Base-by-base conservation (phyloP, 1,139 yeast genomes). In the Hanseniaspora uvarum region DNA sequence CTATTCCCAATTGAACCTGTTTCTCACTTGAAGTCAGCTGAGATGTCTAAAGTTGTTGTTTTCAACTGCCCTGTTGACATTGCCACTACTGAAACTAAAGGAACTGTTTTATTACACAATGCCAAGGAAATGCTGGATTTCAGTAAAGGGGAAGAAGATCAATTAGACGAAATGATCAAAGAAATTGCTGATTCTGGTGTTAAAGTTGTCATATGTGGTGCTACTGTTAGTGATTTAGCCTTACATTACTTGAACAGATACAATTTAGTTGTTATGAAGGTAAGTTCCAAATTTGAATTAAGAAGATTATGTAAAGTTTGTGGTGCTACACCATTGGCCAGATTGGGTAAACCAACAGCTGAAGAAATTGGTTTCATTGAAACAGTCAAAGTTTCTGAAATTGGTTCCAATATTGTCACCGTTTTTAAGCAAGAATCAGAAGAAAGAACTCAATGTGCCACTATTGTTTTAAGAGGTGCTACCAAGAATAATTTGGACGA, bases 1-100 rank as follows among this genome's bases (percentile, higher is more conserved):
- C 96, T 94, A 41, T 92, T 94, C 76, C 95, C 95, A 61, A 79
- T 94, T 64, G 95, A 88, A 68, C 96, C 98, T 12, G 97, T 92
- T 68, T 95, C 96, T 16, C 81, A 80, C 59, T 71, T 89, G 55
- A 86, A 86, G 69, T 34, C 30, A 5, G 62, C 60, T 19, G 68
- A 68, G 34, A 80, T 77, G 62, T 80, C 94, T 28, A 88, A 87
- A 69, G 97, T 92, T 44, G 98, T 86, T 8, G 92, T 88, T 4
- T 94, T 77, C 71, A 87, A 96, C 14, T 83, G 95, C 68, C 96
- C 97, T 31, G 80, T 92, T 58, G 98, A 92, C 70, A 87, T 86
- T 59, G 83, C 96, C 23, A 83, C 88, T 57, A 89, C 98, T 18
- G 98, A 92, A 73, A 89, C 97, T 24, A 89, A 92, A 71, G 97